Percentiles rank a stretch among this genome's conserved stretches.
These are phyloP conservation scores for Dioszegia crocea DNA, from an alignment of 768 basidiomycete genomes.

Conservation along the genomic window DNA sequence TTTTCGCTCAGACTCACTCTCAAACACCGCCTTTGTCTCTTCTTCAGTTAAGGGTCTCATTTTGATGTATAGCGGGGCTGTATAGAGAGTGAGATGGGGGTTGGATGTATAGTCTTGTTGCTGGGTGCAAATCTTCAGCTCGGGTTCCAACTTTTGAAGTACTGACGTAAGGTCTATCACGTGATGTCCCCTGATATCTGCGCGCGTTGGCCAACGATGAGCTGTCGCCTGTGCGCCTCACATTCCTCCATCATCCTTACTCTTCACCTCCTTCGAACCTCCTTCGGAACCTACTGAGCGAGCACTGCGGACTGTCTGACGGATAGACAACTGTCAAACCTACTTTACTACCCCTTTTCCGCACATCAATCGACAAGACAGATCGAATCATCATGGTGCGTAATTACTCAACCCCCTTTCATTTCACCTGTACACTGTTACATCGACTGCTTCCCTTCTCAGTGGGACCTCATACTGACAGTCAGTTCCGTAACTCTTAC, in stretches of 20 bases:
- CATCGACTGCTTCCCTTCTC: background rate
- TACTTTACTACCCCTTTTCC: background rate
- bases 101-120: background rate
- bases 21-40: conserved; percentile 92
- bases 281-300: too few relatives aligned
- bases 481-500: conserved; percentile 73
- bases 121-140: background rate
- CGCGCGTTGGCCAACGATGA: conserved; percentile 5
- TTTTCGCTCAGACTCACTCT: conserved; percentile 53
- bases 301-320: background rate
- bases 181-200: background rate
- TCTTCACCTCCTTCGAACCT: too few relatives aligned
- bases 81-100: too few relatives aligned
- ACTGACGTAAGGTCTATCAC: conserved; percentile 3
- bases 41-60: conserved; percentile 97
- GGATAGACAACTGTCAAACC: background rate
- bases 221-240: background rate
- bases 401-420: conserved; percentile 1
- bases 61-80: background rate
- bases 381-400: background rate
- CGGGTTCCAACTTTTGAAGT: background rate
- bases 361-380: background rate
- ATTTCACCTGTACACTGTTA: background rate
- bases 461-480: background rate
- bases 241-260: background rate